Conservation (phyloP, 108 stramenopile genomes). For the Nitzschia putrida region DNA sequence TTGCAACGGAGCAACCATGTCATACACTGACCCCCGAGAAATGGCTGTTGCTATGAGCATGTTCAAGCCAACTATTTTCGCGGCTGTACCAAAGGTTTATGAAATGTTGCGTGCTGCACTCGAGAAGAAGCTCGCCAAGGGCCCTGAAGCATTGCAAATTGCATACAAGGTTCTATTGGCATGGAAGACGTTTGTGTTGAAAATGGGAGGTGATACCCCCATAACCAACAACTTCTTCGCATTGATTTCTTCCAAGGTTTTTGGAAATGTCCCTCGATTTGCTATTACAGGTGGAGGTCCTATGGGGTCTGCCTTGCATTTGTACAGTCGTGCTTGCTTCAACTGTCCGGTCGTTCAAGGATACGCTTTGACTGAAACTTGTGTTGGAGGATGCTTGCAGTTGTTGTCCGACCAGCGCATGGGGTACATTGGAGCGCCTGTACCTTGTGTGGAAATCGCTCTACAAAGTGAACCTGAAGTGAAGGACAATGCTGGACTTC, state of each 20-base stretch:
- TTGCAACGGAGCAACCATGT: constrained; percentile 10
- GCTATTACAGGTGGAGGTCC: constrained; percentile 39
- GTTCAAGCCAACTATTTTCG: constrained; percentile 27
- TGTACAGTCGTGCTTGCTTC: constrained; percentile 29
- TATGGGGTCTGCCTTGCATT: constrained; percentile 17
- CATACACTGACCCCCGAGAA: constrained; percentile 14
- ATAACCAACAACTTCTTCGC: constrained; percentile 26
- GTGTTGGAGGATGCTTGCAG: constrained; percentile 23
- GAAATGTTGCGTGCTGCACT: constrained; percentile 30
- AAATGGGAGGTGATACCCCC: constrained; percentile 26
- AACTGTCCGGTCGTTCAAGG: constrained; percentile 33
- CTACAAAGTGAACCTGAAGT: constrained; percentile 32
- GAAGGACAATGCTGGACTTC: constrained; percentile 23
- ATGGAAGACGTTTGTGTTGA: constrained; percentile 19
- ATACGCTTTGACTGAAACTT: constrained; percentile 47
- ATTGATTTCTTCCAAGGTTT: constrained; percentile 7
- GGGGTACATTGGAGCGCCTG: constrained; percentile 29
- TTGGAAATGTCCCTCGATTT: constrained; percentile 25
- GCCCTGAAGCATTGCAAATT: constrained; percentile 4
- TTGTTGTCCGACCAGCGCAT: constrained; percentile 7
- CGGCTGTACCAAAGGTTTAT: constrained; percentile 36
- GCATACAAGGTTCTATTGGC: constrained; percentile 9
- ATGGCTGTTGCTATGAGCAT: constrained; percentile 9
- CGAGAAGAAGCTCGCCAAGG: constrained; percentile 15
- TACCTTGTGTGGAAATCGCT: constrained; percentile 29